Evolutionary conservation across 192 early-diverging fungal species (phyloP).

Genomic region (Mortierella claussenii): DNA sequence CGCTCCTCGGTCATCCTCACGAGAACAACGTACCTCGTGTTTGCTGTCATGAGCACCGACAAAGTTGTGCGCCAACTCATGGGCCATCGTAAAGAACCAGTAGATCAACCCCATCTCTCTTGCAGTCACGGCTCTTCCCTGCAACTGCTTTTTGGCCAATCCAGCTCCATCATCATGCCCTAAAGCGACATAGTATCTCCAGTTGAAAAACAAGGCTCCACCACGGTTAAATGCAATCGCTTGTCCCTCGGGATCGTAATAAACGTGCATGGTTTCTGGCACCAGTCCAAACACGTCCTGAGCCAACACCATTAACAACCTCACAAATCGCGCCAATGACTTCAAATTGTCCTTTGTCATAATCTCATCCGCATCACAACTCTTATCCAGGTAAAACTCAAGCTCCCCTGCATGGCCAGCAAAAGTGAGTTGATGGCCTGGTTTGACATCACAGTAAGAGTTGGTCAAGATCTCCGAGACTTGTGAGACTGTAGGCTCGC

Average conservation of each 20-base stretch:
- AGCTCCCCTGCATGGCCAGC: conserved; percentile 47
- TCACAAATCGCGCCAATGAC: conserved; percentile 53
- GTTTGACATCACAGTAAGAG: conserved; percentile 64
- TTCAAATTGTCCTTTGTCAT: conserved; percentile 50
- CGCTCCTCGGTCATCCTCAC: neutral
- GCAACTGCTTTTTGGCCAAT: conserved; percentile 7
- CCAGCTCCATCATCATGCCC: conserved; percentile 59
- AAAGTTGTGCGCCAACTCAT: conserved; percentile 88
- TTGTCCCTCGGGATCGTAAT: conserved; percentile 73
- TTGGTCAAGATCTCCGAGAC: conserved; percentile 41
- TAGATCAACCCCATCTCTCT: conserved; percentile 65
- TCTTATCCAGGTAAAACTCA: conserved; percentile 51
- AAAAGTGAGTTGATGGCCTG: conserved; percentile 60
- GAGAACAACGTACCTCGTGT: conserved; percentile 67
- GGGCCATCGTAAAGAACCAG: conserved; percentile 88
- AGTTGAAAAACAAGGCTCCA: conserved; percentile 84
- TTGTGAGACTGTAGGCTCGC: conserved; percentile 16
- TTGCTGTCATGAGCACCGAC: conserved; percentile 71
- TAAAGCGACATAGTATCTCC: conserved; percentile 77
- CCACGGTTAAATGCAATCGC: conserved; percentile 87
- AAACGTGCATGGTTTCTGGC: conserved; percentile 73
- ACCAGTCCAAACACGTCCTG: conserved; percentile 74
- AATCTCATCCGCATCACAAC: conserved; percentile 51
- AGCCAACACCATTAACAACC: conserved; percentile 53
- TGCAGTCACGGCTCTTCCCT: conserved; percentile 35